These are phyloP conservation scores for Nannizziopsis barbatae DNA, from an alignment of 2,329 filamentous ascomycete species.

Conservation along the genomic window DNA sequence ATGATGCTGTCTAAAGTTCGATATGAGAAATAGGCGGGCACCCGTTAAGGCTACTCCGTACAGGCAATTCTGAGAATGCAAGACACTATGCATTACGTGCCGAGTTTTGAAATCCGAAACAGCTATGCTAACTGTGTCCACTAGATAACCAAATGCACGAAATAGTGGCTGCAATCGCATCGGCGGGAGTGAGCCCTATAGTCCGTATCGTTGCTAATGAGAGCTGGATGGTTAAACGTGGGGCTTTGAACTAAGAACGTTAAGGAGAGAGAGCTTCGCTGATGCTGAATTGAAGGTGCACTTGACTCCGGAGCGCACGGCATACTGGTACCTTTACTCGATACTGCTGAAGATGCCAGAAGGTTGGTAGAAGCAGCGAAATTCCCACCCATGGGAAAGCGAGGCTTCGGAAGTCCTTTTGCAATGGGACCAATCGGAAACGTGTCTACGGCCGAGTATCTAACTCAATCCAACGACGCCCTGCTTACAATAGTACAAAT, in stretches of 20 bases:
- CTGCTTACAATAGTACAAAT: conserved; percentile 41
- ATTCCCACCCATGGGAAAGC: conserved; percentile 45
- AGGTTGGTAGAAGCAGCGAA: conserved; percentile 43
- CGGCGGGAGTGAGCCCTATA: conserved; percentile 34
- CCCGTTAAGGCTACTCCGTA: background rate
- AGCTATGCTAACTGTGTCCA: background rate
- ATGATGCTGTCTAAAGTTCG: no score
- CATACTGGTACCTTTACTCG: conserved; percentile 44
- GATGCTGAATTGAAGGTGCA: conserved; percentile 31
- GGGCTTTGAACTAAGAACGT: conserved; percentile 13
- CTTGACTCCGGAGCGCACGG: conserved; percentile 51
- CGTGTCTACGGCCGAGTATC: conserved; percentile 36
- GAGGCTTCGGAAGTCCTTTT: conserved; percentile 48
- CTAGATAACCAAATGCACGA: conserved; percentile 46
- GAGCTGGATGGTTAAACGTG: conserved; percentile 52
- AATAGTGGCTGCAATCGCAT: conserved; percentile 39
- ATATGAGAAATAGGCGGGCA: background rate
- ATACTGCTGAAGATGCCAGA: conserved; percentile 43
- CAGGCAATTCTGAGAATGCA: background rate
- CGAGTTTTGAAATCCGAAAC: background rate
- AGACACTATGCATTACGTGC: no score
- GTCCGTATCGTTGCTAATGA: conserved; percentile 46
- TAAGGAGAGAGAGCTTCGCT: background rate
- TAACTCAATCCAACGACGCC: conserved; percentile 44
- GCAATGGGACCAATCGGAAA: conserved; percentile 36